Percentiles rank a stretch among this genome's conserved stretches.
Evolutionary conservation across 1,284 basidiomycete species (phyloP).

Genomic region (Pseudozyma thailandica): DNA sequence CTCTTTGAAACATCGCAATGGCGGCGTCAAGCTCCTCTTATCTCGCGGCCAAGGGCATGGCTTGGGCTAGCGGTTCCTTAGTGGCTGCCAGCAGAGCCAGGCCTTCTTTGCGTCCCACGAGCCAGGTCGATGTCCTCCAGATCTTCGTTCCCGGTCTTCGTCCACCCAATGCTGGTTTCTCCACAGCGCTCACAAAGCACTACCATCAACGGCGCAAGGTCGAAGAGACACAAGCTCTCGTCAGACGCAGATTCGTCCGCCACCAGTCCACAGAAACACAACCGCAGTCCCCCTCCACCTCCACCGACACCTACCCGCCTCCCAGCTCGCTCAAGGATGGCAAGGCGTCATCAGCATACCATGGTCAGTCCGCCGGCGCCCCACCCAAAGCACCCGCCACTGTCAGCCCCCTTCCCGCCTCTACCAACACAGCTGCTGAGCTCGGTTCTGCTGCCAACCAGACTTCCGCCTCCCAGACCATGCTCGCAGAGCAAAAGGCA

Average conservation of each 20-base stretch:
- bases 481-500: slow-evolving; percentile 48
- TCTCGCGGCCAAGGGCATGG: slow-evolving; percentile 35
- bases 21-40: slow-evolving; percentile 33
- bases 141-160: slow-evolving; percentile 48
- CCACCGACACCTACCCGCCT: slow-evolving; percentile 23
- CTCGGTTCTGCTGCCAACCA: slow-evolving; percentile 54
- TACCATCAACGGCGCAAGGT: slow-evolving; percentile 39
- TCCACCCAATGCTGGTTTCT: slow-evolving; percentile 16
- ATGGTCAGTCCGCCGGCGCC: slow-evolving; percentile 46
- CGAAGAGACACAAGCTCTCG: slow-evolving; percentile 27
- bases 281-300: slow-evolving; percentile 14
- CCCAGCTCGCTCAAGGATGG: slow-evolving; percentile 30
- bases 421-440: slow-evolving; percentile 44
- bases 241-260: slow-evolving; percentile 25
- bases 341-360: slow-evolving; percentile 22
- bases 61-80: slow-evolving; percentile 45
- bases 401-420: slow-evolving; percentile 41
- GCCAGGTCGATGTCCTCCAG: slow-evolving; percentile 47
- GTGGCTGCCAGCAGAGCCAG: slow-evolving; percentile 34
- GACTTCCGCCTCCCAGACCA: slow-evolving; percentile 44
- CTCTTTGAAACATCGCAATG: slow-evolving; percentile 5
- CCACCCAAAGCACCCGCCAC: slow-evolving; percentile 38
- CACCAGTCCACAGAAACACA: slow-evolving; percentile 46
- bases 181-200: slow-evolving; percentile 46
- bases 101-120: slow-evolving; percentile 22